Conservation (phyloP, 2,329 filamentous ascomycete genomes). For the Epichloe sylvatica region DNA sequence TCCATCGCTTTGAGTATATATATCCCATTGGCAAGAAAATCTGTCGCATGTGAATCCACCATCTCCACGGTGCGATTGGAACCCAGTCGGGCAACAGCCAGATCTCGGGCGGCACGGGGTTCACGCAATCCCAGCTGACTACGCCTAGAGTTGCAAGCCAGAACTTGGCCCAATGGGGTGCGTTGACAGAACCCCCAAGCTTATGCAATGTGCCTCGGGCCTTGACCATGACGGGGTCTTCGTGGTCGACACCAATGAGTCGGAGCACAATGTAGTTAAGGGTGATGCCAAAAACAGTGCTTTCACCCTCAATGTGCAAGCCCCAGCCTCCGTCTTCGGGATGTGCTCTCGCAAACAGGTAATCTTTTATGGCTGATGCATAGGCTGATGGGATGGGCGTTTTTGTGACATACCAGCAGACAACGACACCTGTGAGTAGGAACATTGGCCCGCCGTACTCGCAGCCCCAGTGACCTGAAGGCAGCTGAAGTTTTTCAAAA, state of each 20-base stretch:
- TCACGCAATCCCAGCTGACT: conserved; percentile 81
- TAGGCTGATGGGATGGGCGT: conserved; percentile 71
- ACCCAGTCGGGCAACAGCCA: conserved; percentile 90
- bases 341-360: conserved; percentile 73
- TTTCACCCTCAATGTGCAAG: conserved; percentile 85
- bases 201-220: conserved; percentile 71
- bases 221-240: conserved; percentile 74
- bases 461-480: conserved; percentile 87
- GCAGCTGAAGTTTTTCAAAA: conserved; percentile 78
- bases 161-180: conserved; percentile 94
- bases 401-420: conserved; percentile 78
- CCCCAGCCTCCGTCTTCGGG: conserved; percentile 94
- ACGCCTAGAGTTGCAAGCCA: conserved; percentile 81
- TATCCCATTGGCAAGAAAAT: conserved; percentile 92
- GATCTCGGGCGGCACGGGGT: conserved; percentile 82
- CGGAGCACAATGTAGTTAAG: conserved; percentile 79
- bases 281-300: conserved; percentile 75
- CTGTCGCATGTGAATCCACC: conserved; percentile 97
- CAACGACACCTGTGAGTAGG: conserved; percentile 69
- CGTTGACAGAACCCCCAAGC: conserved; percentile 74
- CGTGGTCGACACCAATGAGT: conserved; percentile 67
- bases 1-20: conserved; percentile 72
- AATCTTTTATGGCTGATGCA: conserved; percentile 80
- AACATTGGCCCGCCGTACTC: conserved; percentile 99
- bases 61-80: conserved; percentile 79